Evolutionary conservation across 2,329 filamentous ascomycete genomes (phyloP).

Genomic region (Zymoseptoria ardabiliae): DNA sequence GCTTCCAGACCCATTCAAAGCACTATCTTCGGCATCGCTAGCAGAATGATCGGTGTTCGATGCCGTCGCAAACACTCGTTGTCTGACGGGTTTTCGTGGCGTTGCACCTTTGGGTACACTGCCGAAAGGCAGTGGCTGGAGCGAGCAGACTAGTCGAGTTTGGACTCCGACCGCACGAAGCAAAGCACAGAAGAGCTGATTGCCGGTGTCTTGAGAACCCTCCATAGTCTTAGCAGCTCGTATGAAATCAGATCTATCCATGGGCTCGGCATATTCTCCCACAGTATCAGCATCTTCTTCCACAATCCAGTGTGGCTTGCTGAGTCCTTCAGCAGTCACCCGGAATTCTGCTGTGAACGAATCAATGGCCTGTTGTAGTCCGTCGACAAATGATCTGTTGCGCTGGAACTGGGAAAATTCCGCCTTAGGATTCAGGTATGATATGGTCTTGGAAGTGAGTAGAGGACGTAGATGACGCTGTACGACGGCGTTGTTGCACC

Average conservation of each 20-base stretch:
- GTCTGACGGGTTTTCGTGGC: slow-evolving; percentile 34
- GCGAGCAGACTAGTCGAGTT: slow-evolving; percentile 76
- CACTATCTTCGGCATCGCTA: slow-evolving; percentile 20
- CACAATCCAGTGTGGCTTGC: slow-evolving; percentile 62
- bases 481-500: slow-evolving; percentile 59
- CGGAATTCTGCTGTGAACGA: slow-evolving; percentile 64
- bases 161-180: slow-evolving; percentile 76
- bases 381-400: slow-evolving; percentile 70
- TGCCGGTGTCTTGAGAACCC: slow-evolving; percentile 83
- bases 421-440: slow-evolving; percentile 60
- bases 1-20: slow-evolving; percentile 9
- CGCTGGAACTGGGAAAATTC: slow-evolving; percentile 65
- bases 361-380: slow-evolving; percentile 61
- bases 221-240: slow-evolving; percentile 59
- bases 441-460: slow-evolving; percentile 57
- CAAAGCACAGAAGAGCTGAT: slow-evolving; percentile 83
- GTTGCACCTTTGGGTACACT: slow-evolving; percentile 40
- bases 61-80: slow-evolving; percentile 30
- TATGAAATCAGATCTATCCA: slow-evolving; percentile 57
- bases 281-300: slow-evolving; percentile 43
- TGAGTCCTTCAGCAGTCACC: slow-evolving; percentile 63
- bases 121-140: slow-evolving; percentile 71
- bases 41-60: slow-evolving; percentile 10
- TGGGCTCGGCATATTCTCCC: slow-evolving; percentile 8
- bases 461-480: slow-evolving; percentile 52